Percentiles rank a stretch among this genome's conserved stretches.
These are phyloP conservation scores for Plasmodium fragile DNA, from an alignment of 169 alveolate species.

Conservation along the genomic window DNA sequence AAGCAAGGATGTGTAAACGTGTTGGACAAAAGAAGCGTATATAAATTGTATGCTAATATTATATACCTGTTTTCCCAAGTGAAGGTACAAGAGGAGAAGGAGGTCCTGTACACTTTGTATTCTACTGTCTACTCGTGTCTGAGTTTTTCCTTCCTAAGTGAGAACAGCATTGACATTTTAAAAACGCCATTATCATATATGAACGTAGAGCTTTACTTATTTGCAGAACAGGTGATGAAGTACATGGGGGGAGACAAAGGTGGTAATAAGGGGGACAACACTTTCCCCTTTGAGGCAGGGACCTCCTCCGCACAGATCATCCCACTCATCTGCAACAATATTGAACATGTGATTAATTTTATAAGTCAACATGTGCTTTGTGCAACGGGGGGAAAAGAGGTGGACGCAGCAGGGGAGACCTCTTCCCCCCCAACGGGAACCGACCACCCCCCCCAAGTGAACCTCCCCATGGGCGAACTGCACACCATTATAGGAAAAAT, in stretches of 20 bases:
- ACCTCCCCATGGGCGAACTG: slow-evolving; percentile 24
- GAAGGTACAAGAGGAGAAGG: slow-evolving; percentile 28
- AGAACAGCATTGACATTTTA: slow-evolving; percentile 26
- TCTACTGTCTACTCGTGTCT: slow-evolving; percentile 62
- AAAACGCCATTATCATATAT: slow-evolving; percentile 55
- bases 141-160: slow-evolving; percentile 17
- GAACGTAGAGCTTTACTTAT: slow-evolving; percentile 66
- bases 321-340: slow-evolving; percentile 40
- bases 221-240: slow-evolving; percentile 52
- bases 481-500: slow-evolving; percentile 40
- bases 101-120: slow-evolving; percentile 30
- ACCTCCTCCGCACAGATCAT: slow-evolving; percentile 13
- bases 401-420: neutral
- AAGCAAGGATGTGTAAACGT: slow-evolving; percentile 3
- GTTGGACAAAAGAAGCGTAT: slow-evolving; percentile 33
- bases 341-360: slow-evolving; percentile 28
- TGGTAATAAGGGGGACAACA: neutral
- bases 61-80: slow-evolving; percentile 41
- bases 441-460: neutral
- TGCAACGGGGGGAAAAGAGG: neutral
- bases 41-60: slow-evolving; percentile 69
- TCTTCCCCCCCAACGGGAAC: neutral
- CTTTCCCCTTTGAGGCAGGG: neutral
- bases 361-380: neutral
- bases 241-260: neutral